These are phyloP conservation scores for Gilbertella persicaria DNA, from an alignment of 371 early-diverging fungal genomes.

Conservation along the genomic window DNA sequence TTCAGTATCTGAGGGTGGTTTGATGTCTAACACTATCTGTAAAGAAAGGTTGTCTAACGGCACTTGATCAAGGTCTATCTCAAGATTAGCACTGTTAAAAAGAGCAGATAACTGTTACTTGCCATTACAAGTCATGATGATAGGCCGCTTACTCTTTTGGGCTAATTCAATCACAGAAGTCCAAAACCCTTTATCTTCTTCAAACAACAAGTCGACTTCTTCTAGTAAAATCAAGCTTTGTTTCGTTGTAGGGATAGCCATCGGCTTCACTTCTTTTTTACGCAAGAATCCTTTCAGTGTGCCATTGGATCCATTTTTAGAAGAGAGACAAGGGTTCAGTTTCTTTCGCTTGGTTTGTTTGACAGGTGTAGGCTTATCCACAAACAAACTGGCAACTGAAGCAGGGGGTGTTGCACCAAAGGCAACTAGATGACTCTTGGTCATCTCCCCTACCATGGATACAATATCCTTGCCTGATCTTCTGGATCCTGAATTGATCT, in stretches of 20 bases:
- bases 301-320: background rate
- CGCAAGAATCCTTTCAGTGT: slow-evolving; percentile 10
- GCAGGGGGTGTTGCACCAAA: slow-evolving; percentile 18
- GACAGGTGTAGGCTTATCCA: background rate
- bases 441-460: slow-evolving; percentile 69
- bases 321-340: slow-evolving; percentile 16
- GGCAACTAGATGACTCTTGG: slow-evolving; percentile 66
- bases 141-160: slow-evolving; percentile 76
- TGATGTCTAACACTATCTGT: slow-evolving; percentile 21
- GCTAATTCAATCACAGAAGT: slow-evolving; percentile 66
- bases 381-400: background rate
- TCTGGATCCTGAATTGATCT: slow-evolving; percentile 68
- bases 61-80: slow-evolving; percentile 26
- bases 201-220: slow-evolving; percentile 81
- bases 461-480: slow-evolving; percentile 75
- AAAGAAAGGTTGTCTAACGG: slow-evolving; percentile 28
- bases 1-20: slow-evolving; percentile 21
- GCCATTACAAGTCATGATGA: slow-evolving; percentile 83
- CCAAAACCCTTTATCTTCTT: slow-evolving; percentile 86
- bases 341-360: slow-evolving; percentile 10
- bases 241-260: slow-evolving; percentile 5
- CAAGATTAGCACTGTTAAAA: background rate
- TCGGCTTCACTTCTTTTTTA: slow-evolving; percentile 1
- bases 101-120: no score
- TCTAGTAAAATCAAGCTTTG: slow-evolving; percentile 79